Percentiles rank a stretch among this genome's conserved stretches.
Evolutionary conservation across 345 rosid genomes (phyloP).

Genomic region (Atalantia buxifolia): DNA sequence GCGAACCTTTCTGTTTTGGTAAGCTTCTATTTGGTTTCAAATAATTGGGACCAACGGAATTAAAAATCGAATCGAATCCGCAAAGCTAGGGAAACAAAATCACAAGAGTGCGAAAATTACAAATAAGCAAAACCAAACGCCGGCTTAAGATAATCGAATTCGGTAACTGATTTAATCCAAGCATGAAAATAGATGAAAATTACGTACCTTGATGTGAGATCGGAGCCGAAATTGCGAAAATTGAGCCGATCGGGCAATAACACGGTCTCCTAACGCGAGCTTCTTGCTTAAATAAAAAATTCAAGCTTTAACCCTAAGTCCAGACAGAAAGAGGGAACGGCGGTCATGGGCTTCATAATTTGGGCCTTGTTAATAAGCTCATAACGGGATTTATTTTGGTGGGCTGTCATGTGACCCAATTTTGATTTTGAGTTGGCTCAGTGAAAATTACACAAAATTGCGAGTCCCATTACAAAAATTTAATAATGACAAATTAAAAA

Average conservation of each 20-base stretch:
- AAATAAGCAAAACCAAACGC: background rate
- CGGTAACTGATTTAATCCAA: background rate
- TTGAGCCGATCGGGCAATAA: background rate
- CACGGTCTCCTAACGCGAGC: background rate
- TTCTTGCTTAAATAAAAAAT: background rate
- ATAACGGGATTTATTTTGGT: background rate
- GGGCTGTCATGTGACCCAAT: too few relatives aligned
- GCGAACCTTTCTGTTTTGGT: background rate
- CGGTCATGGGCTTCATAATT: accelerated
- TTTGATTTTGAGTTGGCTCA: background rate
- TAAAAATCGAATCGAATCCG: background rate
- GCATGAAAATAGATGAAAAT: background rate
- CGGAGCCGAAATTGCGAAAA: background rate
- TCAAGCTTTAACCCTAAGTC: background rate
- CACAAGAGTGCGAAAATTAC: background rate
- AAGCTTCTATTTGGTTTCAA: background rate
- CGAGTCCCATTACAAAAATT: too few relatives aligned
- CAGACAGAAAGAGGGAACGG: accelerated
- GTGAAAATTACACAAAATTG: too few relatives aligned
- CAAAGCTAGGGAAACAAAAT: background rate
- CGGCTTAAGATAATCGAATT: background rate
- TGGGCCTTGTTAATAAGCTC: background rate
- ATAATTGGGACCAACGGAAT: background rate
- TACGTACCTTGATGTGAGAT: background rate
- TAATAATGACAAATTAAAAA: too few relatives aligned